phyloP scores from a whole-genome alignment of 1,284 basidiomycete genomes.

The Malassezia vespertilionis region DNA sequence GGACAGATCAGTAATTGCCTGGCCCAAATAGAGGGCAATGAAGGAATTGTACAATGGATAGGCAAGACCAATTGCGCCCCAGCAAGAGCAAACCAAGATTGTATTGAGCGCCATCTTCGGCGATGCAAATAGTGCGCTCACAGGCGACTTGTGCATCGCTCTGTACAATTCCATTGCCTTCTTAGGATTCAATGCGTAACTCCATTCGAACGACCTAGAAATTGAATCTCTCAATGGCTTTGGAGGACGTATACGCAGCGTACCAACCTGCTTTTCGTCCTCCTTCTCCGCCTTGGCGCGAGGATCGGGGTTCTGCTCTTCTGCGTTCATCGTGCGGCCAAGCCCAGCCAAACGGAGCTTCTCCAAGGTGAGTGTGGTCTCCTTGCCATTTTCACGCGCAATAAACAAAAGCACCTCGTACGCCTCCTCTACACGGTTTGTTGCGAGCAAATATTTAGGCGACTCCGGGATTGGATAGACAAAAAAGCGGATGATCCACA shows the following conservation, averaged over 20 bases:
- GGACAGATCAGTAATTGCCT: slow-evolving; percentile 48
- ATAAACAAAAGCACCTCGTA: slow-evolving; percentile 60
- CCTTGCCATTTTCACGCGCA: slow-evolving; percentile 58
- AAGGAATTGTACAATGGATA: slow-evolving; percentile 64
- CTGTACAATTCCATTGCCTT: slow-evolving; percentile 16
- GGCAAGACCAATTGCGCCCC: slow-evolving; percentile 62
- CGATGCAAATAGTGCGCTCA: slow-evolving; percentile 58
- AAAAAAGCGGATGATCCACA: slow-evolving; percentile 45
- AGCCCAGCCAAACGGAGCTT: slow-evolving; percentile 29
- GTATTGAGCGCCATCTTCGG: slow-evolving; percentile 58
- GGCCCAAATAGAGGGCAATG: slow-evolving; percentile 55
- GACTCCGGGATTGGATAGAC: slow-evolving; percentile 54
- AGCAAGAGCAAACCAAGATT: slow-evolving; percentile 55
- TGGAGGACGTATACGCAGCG: not conserved
- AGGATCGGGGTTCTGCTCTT: slow-evolving; percentile 51
- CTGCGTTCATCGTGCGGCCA: slow-evolving; percentile 23
- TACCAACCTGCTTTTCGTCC: not conserved
- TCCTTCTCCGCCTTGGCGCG: slow-evolving; percentile 50
- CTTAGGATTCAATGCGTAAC: slow-evolving; percentile 10
- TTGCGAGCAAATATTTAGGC: slow-evolving; percentile 61
- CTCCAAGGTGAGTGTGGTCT: slow-evolving; percentile 25
- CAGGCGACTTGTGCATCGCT: slow-evolving; percentile 49
- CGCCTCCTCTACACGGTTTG: slow-evolving; percentile 61
- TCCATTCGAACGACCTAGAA: not conserved
- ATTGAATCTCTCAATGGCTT: not conserved